Base-by-base conservation (phyloP, 441 rosid species). In the Manihot esculenta region DNA sequence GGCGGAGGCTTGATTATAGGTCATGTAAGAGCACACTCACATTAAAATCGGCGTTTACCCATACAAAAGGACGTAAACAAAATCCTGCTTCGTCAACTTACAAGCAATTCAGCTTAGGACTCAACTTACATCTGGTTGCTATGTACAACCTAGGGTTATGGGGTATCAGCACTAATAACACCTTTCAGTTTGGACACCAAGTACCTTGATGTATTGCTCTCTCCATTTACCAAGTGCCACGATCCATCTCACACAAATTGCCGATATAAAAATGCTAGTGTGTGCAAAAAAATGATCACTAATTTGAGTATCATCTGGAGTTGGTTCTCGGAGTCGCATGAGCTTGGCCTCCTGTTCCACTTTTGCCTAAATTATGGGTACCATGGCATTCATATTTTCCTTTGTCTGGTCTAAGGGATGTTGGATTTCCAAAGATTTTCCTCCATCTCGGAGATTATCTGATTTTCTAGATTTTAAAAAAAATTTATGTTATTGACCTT, bases 261-360 rank as follows among this genome's bases (percentile, higher is more conserved):
- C 47, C 33, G 23, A 23, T 38, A 66, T 7, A 62, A 47, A 48
- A 15, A 44, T 55, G 72, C 44, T 6, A 7, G 26, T 14, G 47
- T 54, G 64, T 20, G 60, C 76, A 48, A 47, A 15, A 27, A 45
- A 64, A 26, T 45, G 5, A 33, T 12, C 33, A 41, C 23, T 61
- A 13, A 53, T 66, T 62, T 44, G 35, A 15, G 49, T 62, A 75
- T 84, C 83, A 88, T 82, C 92, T 82, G 65, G 82, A 80, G 55
- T 62, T 76, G 42, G 81, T 86, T 63, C 85, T 80, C 3, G 76
- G 42, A 45, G 84, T 56, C 49, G 67, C 75, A 72, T 15, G 54
- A 59, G 82, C 74, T 44, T 82, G 62, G 68, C 78, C 71, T 70
- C 77, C 83, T 56, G 74, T 83, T 80, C 72, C 70, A 55, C 65